Base-by-base conservation (phyloP, 345 rosid species). In the Erucastrum elatum region DNA sequence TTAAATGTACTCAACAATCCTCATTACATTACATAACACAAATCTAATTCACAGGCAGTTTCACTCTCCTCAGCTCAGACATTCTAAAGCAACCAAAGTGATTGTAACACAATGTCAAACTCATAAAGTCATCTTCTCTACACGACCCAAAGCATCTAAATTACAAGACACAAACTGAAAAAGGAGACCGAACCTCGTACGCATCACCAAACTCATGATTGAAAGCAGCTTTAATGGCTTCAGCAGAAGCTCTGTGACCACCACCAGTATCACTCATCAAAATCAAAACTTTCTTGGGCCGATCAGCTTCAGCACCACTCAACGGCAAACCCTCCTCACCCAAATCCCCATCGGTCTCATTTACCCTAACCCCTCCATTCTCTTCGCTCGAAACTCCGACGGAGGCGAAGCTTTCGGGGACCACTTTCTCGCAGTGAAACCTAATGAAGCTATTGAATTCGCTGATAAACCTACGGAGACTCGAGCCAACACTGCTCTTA, bases 261-360 rank as follows among this genome's bases (percentile, higher is more conserved):
- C 99, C 98, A 21, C 99, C 99, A 11, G 99, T 96, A 68, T 96
- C 99, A 75, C 97, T 96, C 99, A 96, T 96, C 90, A 96, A 85
- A 84, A 96, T 93, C 83, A 96, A 76, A 72, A 96, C 95, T 72
- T 86, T 96, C 78, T 91, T 96, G 0, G 93, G 92, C 44, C 76
- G 51, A 76, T 81, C 88, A 34, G 76, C 71, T 85, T 39, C 93
- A 1, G 81, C 86, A 1, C 81, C 83, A 78, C 84, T 88, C 81
- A 85, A 82, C 49, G 88, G 87, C 86, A 78, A 79, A 3, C 89
- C 93, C 75, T 91, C 94, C 0, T 75, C 87, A 53, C 77, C 84
- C 78, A 86, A 79, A 84, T 81, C 91, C 65, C 81, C 85, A 49
- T 85, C 72, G 29, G 0, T 16, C 3, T 81, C 89, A 60, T 87